phyloP scores from a whole-genome alignment of 2,329 filamentous ascomycete genomes.

The Botryotinia globosa region DNA sequence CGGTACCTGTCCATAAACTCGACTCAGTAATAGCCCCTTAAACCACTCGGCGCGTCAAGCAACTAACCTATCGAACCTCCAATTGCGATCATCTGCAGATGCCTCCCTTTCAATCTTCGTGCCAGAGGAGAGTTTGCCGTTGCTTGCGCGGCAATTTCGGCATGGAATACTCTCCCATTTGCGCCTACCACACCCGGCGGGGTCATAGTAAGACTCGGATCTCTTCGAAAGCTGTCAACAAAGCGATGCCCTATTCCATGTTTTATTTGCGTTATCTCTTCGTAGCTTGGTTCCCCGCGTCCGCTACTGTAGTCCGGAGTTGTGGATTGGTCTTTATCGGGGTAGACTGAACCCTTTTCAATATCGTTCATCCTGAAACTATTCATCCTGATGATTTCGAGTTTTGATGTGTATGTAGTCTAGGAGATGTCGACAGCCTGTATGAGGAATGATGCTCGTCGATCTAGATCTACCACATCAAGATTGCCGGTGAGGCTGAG shows the following conservation, averaged over 20 bases:
- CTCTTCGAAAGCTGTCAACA: constrained; percentile 34
- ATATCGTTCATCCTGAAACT: constrained; percentile 20
- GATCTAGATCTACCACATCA: neutral
- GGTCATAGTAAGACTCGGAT: constrained; percentile 46
- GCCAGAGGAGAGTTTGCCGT: constrained; percentile 74
- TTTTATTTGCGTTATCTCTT: constrained; percentile 30
- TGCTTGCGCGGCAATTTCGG: constrained; percentile 58
- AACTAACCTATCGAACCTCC: constrained; percentile 77
- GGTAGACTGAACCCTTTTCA: constrained; percentile 21
- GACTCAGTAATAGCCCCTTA: neutral
- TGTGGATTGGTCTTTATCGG: constrained; percentile 20
- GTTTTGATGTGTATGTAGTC: neutral
- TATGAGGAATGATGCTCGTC: neutral
- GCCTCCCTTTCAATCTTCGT: constrained; percentile 74
- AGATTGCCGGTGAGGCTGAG: constrained; percentile 8
- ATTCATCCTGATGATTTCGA: neutral
- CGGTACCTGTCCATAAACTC: constrained; percentile 55
- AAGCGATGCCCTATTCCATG: constrained; percentile 26
- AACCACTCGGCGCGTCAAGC: neutral
- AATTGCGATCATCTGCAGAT: constrained; percentile 97
- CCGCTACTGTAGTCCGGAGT: constrained; percentile 28
- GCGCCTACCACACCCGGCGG: constrained; percentile 41
- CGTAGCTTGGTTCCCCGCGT: constrained; percentile 29
- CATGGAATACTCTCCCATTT: constrained; percentile 49
- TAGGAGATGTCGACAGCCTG: neutral